phyloP scores from a whole-genome alignment of 352 stramenopile species.

The Thraustotheca clavata region DNA sequence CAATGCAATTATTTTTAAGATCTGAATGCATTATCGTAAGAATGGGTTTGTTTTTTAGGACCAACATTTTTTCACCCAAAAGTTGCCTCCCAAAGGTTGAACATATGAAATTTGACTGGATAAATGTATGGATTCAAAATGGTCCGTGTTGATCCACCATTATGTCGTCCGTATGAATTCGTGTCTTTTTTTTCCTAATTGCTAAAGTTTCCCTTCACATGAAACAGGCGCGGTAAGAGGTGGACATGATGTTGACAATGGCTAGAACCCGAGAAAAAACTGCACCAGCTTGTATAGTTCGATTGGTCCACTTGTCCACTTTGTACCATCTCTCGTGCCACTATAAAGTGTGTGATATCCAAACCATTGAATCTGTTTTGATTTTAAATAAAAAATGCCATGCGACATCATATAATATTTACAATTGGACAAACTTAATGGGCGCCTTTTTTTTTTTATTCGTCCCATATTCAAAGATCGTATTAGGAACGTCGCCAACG shows the following conservation, averaged over 20 bases:
- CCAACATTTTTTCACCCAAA: neutral
- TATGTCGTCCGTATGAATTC: slow-evolving; percentile 3
- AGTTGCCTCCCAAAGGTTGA: neutral
- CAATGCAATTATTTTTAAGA: neutral
- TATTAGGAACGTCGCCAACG: neutral
- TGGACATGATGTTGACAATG: neutral
- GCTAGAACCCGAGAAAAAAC: no score
- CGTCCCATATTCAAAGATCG: neutral
- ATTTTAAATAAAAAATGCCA: neutral
- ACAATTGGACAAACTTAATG: neutral
- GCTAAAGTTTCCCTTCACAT: neutral
- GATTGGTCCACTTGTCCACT: no score
- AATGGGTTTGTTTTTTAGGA: neutral
- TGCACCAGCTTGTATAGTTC: no score
- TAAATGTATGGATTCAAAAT: neutral
- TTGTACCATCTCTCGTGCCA: neutral
- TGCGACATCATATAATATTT: neutral
- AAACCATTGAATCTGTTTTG: neutral
- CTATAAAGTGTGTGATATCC: neutral
- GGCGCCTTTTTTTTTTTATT: neutral
- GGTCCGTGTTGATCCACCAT: neutral
- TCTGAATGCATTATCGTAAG: neutral
- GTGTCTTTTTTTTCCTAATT: neutral
- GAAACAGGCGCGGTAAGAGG: neutral
- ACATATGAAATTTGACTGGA: neutral